Evolutionary conservation across 257 asterid species (phyloP).

Genomic region (Lycium ferocissimum): DNA sequence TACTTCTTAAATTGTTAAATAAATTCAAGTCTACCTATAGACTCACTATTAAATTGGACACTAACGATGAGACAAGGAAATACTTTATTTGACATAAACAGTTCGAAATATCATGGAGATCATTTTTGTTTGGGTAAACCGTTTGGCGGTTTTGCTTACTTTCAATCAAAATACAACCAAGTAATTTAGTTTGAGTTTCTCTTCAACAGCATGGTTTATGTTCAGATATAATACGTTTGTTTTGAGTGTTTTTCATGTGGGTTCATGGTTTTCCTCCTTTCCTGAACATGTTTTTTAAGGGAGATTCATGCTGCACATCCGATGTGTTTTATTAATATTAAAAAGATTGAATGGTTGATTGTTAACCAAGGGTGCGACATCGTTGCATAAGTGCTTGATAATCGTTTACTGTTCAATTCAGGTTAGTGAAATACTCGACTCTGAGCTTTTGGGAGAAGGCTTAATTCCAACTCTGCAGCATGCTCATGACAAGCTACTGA

Average conservation of each 20-base stretch:
- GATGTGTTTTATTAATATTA: background rate
- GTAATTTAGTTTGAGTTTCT: background rate
- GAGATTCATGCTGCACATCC: background rate
- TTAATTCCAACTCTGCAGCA: conserved; percentile 94
- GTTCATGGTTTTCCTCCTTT: background rate
- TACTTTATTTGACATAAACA: background rate
- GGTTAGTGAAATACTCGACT: conserved; percentile 96
- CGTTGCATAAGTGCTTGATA: background rate
- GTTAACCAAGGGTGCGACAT: background rate
- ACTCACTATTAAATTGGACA: background rate
- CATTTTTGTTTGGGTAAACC: background rate
- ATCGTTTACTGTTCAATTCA: conserved; percentile 39
- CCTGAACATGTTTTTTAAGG: background rate
- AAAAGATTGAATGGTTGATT: conserved; percentile 6
- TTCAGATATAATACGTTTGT: background rate
- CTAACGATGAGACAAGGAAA: background rate
- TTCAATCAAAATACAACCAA: background rate
- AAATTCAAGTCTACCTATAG: conserved; percentile 2
- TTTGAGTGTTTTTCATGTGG: background rate
- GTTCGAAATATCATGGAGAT: background rate
- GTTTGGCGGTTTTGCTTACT: background rate
- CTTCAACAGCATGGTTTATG: background rate
- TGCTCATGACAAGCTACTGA: conserved; percentile 90
- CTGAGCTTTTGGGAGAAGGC: conserved; percentile 97
- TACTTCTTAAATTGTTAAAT: background rate